These are phyloP conservation scores for Populus hybrid DNA, from an alignment of 441 rosid genomes.

Conservation along the genomic window DNA sequence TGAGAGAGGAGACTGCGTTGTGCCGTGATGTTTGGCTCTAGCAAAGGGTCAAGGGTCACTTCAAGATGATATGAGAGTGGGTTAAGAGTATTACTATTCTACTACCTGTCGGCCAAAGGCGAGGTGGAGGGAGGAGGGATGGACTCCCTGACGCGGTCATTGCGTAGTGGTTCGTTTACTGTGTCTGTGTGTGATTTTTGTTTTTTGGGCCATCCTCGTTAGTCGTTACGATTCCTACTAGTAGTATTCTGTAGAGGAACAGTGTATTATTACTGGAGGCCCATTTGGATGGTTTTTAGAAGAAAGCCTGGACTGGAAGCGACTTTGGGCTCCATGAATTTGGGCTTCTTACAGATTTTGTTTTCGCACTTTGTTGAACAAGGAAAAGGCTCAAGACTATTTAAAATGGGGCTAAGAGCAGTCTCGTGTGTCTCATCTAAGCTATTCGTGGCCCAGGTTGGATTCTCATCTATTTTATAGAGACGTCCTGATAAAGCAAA, in stretches of 20 bases:
- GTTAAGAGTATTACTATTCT: too few relatives aligned
- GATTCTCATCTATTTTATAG: not conserved
- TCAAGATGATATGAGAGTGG: not conserved
- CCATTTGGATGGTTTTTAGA: not conserved
- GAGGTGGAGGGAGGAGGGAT: not conserved
- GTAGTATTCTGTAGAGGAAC: too few relatives aligned
- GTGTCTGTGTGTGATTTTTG: not conserved
- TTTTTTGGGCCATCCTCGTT: too few relatives aligned
- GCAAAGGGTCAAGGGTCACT: conserved; percentile 23
- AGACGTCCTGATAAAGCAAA: not conserved
- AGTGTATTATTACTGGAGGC: not conserved
- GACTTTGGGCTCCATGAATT: too few relatives aligned
- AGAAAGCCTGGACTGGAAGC: not conserved
- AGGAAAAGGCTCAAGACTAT: too few relatives aligned
- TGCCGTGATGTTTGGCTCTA: conserved; percentile 19
- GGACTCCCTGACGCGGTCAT: not conserved
- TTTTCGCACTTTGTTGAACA: too few relatives aligned
- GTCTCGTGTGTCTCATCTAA: too few relatives aligned
- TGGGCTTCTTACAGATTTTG: not conserved
- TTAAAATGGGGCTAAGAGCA: not conserved
- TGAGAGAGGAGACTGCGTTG: too few relatives aligned
- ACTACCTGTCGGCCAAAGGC: not conserved
- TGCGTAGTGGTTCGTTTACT: not conserved
- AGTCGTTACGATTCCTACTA: not conserved
- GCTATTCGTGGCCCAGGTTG: not conserved